Base-by-base conservation (phyloP, 352 stramenopile genomes). In the Phytophthora capsici region DNA sequence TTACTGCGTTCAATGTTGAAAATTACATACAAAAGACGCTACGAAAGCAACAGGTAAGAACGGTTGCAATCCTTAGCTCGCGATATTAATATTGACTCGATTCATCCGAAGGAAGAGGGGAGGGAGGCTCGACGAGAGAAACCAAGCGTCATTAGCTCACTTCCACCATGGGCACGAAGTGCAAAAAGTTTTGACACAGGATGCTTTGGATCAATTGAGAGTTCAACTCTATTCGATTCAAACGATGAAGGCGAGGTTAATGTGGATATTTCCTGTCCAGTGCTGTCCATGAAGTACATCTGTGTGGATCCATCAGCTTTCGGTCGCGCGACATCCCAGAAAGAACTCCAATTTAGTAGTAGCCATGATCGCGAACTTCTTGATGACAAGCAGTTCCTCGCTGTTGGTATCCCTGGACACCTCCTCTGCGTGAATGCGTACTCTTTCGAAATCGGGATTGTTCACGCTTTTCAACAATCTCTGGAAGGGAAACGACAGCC, bases 141-240 rank as follows among this genome's bases (percentile, higher is more conserved):
- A 8, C 79, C 81, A n/a, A 84, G 82, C 43, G 78, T 92, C 17
- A 80, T 91, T 36, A 92, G 77, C 45, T 90, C 83, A 25, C 59
- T 95, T 20, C 85, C 83, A 8, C 61, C 71, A 1, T 95, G 85
- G 85, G 85, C 76, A 9, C 66, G 77, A 52, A 86, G 74, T 59
- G 68, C 88, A 47, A 71, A 76, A 53, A 17, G n/a, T 12, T 26
- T 7, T 25, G 9, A 10, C 12, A 32, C 13, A 25, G 14, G 13
- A 10, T 53, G 19, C 34, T 66, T 66, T 6, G 38, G n/a, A 45
- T 47, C 30, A 23, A 9, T 44, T 28, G 46, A 41, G 17, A 17
- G 14, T 46, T n/a, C n/a, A n/a, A 4, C 17, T 30, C 16, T 20
- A 17, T 14, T 45, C 25, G 49, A 66, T 6, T n/a, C 30, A 23